Evolutionary conservation across 2,329 filamentous ascomycete species (phyloP), one percentile per base, ranked within the genome.

Genomic region (Chaetoscypha palmicola): DNA sequence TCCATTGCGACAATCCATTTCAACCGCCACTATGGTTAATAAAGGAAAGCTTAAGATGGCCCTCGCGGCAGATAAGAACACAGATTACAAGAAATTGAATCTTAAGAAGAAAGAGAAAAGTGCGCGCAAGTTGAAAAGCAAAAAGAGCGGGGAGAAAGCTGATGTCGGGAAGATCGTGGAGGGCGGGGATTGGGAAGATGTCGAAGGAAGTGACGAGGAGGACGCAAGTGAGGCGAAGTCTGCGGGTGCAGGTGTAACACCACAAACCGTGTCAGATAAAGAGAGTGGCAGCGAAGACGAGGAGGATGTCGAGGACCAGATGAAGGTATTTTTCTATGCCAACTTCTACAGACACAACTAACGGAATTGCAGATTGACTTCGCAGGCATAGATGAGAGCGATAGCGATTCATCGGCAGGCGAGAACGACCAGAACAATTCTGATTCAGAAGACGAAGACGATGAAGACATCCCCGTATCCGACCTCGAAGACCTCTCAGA

Each of bases 381-480:
- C 74, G 46, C 69, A 10, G 75, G 67, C 37, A 66, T 82, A 53
- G 72, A 82, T 60, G 77, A 81, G 53, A 77, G 74, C 61, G 77
- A 81, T 49, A 61, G 79, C 77, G 58, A 68, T 66, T 54, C 72
- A 65, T 48, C 70, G 68, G 65, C 74, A 71, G 64, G 63, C 66
- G 49, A 72, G 69, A 60, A 64, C 39, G 52, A 65, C 26, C 60
- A 64, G 34, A 63, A 65, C 30, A 58, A 66, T 63, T 49, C 73
- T 61, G 68, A 60, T 64, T 42, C 67, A 62, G 77, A 79, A 0
- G 79, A 83, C 0, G 83, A 85, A 17, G 84, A 89, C 3, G 86
- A 91, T 34, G 87, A 92, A 54, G 89, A 94, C 53, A 89, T 96
- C 34, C 83, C 90, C 3, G 77, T 95, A 52, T 94, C 88, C 23